phyloP scores from a whole-genome alignment of 768 basidiomycete genomes.

The Mycena olivaceomarginata region DNA sequence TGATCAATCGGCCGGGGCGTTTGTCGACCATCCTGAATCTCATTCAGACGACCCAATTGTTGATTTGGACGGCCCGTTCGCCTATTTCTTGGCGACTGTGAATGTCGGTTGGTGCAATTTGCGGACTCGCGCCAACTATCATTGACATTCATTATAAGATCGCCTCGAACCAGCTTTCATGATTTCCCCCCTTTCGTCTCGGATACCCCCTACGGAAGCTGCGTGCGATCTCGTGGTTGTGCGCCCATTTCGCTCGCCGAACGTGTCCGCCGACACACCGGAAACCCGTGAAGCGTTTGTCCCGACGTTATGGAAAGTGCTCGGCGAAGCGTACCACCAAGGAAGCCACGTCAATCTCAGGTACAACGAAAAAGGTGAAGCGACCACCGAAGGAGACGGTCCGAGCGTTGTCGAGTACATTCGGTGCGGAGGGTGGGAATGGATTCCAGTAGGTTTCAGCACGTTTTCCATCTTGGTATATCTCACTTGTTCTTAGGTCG shows the following conservation, averaged over 20 bases:
- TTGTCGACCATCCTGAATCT: constrained; percentile 64
- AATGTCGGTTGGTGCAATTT: constrained; percentile 89
- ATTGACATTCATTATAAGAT: constrained; percentile 62
- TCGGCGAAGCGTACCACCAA: constrained; percentile 84
- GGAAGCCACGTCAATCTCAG: constrained; percentile 81
- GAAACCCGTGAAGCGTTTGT: constrained; percentile 70
- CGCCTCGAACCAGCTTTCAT: constrained; percentile 90
- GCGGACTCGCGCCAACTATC: constrained; percentile 73
- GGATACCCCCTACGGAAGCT: constrained; percentile 63
- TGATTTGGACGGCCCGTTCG: constrained; percentile 84
- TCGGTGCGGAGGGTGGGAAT: constrained; percentile 88
- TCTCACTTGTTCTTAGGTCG: constrained; percentile 64
- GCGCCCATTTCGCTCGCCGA: constrained; percentile 80
- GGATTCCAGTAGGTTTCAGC: constrained; percentile 80
- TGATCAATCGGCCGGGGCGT: constrained; percentile 68
- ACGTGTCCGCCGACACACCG: constrained; percentile 61
- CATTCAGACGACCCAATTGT: constrained; percentile 57
- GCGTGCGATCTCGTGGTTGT: constrained; percentile 87
- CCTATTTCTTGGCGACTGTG: constrained; percentile 89
- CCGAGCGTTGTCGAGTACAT: constrained; percentile 84
- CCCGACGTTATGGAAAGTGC: constrained; percentile 69
- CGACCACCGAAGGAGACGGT: constrained; percentile 66
- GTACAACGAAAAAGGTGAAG: constrained; percentile 69
- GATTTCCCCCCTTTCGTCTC: constrained; percentile 79
- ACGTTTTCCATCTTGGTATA: not conserved